phyloP scores from a whole-genome alignment of 257 asterid genomes.

The Avicennia marina region DNA sequence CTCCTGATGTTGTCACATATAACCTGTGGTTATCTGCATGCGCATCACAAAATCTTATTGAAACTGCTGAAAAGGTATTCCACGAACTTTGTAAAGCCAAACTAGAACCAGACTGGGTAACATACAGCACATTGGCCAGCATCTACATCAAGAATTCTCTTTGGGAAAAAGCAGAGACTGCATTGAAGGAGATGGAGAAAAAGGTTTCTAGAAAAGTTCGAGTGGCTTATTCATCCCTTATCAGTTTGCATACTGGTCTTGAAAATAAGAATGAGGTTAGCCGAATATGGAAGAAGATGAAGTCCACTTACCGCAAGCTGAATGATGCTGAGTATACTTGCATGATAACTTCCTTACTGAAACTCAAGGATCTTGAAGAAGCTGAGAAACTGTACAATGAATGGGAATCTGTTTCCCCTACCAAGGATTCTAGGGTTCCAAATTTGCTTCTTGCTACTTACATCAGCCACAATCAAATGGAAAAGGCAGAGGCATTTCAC shows the following conservation, averaged over 20 bases:
- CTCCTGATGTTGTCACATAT: conserved; percentile 83
- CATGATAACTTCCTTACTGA: conserved; percentile 66
- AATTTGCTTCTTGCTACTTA: conserved; percentile 80
- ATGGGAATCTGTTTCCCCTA: conserved; percentile 81
- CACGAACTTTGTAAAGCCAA: conserved; percentile 54
- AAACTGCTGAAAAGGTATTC: conserved; percentile 64
- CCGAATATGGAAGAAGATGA: conserved; percentile 79
- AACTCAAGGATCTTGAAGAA: conserved; percentile 52
- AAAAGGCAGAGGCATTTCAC: conserved; percentile 58
- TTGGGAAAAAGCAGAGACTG: conserved; percentile 56
- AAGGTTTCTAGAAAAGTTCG: conserved; percentile 52
- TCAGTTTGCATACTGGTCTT: conserved; percentile 67
- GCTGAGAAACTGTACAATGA: conserved; percentile 72
- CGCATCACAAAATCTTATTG: conserved; percentile 54
- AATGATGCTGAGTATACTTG: conserved; percentile 73
- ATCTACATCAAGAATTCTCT: conserved; percentile 70
- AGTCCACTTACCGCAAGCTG: conserved; percentile 52
- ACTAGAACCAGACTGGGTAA: conserved; percentile 87
- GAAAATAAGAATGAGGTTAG: conserved; percentile 50
- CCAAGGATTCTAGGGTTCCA: conserved; percentile 71
- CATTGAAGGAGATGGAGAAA: conserved; percentile 84
- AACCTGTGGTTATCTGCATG: conserved; percentile 74
- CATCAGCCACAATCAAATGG: conserved; percentile 55
- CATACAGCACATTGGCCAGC: conserved; percentile 82
- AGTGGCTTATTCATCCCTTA: conserved; percentile 63